Base-by-base conservation (phyloP, 2,329 filamentous ascomycete species). In the Cyphellophora europaea region DNA sequence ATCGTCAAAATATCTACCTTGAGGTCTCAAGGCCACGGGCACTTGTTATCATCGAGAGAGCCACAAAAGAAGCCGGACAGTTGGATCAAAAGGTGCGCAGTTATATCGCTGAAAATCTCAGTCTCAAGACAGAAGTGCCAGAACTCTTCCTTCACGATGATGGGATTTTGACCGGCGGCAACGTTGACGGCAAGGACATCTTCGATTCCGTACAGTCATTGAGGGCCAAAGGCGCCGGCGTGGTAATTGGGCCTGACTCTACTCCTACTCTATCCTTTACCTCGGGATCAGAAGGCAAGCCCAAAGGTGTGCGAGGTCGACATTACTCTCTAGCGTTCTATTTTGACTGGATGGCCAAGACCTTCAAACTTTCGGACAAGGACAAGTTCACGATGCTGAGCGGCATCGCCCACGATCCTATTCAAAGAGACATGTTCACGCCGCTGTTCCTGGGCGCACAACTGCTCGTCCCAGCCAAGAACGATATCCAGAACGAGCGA, bases 281-380 rank as follows among this genome's bases (percentile, higher is more conserved):
- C 1, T 76, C 69, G 5, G 86, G 87, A 10, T 63, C 61, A 1
- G 84, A 93, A 61, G 85, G 83, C 30, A 68, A 74, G 45, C 87
- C 86, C 19, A 94, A 93, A 66, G 86, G 86, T 48, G 89, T 96
- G 10, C 71, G 78, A 37, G 88, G 89, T 1, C 74, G 89, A 11
- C 89, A 96, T 59, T 96, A 82, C 62, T 82, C 77, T 33, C 65
- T 96, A 41, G 74, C 86, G 1, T 79, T 82, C 50, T 96, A 94
- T 63, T 93, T 89, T 53, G 77, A 79, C 13, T 96, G 87, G 88
- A 96, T 96, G 89, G 77, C 85, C 0, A 65, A 91, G 59, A 76
- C 67, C 2, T 96, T 96, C 57, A 67, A 76, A 32, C 68, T 93
- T 31, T 79, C 75, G 1, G 69, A 77, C 6, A 71, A 84, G 27